phyloP scores from a whole-genome alignment of 805 yeast genomes.

The Scheffersomyces stipitis region DNA sequence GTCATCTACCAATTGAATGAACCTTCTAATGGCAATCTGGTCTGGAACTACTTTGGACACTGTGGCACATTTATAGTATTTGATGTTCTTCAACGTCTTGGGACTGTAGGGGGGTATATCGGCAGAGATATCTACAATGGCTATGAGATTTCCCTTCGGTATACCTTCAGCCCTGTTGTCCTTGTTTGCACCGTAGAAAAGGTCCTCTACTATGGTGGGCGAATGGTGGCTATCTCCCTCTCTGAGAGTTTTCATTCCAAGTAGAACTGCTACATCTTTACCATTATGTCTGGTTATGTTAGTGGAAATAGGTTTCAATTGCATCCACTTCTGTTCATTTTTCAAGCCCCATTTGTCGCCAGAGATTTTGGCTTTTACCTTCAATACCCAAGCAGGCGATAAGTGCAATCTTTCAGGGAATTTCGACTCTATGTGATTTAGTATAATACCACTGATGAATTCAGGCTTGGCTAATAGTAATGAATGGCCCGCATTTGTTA shows the following conservation, averaged over 20 bases:
- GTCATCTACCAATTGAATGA: conserved; percentile 52
- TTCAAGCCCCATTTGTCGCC: conserved; percentile 81
- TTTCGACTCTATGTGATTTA: conserved; percentile 52
- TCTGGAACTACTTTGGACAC: conserved; percentile 78
- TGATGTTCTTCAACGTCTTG: conserved; percentile 47
- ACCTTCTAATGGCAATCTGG: conserved; percentile 53
- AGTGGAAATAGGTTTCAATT: conserved; percentile 50
- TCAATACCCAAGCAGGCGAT: conserved; percentile 70
- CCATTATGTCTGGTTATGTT: conserved; percentile 35
- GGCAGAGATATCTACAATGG: conserved; percentile 68
- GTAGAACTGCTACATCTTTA: conserved; percentile 43
- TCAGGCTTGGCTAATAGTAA: conserved; percentile 64
- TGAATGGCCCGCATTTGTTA: conserved; percentile 63
- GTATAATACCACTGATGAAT: conserved; percentile 57
- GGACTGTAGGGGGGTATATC: conserved; percentile 75
- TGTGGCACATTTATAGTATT: conserved; percentile 71
- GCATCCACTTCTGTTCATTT: conserved; percentile 71
- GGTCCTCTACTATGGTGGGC: conserved; percentile 52
- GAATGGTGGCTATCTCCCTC: conserved; percentile 63
- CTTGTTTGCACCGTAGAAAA: conserved; percentile 29
- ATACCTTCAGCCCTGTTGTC: background rate
- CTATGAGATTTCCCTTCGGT: conserved; percentile 43
- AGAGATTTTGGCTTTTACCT: conserved; percentile 57
- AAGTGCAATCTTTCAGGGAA: conserved; percentile 52
- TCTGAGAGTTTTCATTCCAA: conserved; percentile 75